Base-by-base conservation (phyloP, 306 rosid species). In the Prinsepia uniflora region DNA sequence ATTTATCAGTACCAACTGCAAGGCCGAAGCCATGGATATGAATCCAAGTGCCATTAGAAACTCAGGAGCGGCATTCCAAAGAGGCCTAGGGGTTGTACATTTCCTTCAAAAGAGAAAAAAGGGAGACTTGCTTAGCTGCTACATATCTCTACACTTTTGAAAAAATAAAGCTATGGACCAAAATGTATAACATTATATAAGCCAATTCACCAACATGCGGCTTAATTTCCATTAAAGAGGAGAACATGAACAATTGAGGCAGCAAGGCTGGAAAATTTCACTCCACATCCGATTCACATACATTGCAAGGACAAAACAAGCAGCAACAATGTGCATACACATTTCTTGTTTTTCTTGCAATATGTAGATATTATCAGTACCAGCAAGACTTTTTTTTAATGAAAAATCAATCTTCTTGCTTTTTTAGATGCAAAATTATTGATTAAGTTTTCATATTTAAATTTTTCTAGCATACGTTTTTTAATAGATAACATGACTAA, bases 211-310 rank as follows among this genome's bases (percentile, higher is more conserved):
- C 30, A 42, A 64, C 68, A 10, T 41, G 20, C 2, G 10, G 17
- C 68, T 68, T 80, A 91, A 93, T 88, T 89, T 2, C 97, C 97
- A 68, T 91, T 85, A 78, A 91, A 91, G 74, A 91, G 86, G 44
- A 70, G 60, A 4, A 91, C 97, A 55, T 91, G 97, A 63, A 87
- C 88, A 42, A 91, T 6, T 12, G 89, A 89, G 34, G 96, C 97
- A 68, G 96, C 13, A 22, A 91, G 93, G 82, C 89, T 85, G 50
- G 97, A 91, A 68, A 91, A 89, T 72, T 79, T 89, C 67, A 85
- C 30, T 30, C 96, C 93, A 74, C 87, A 91, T 24, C 72, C 7
- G 57, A 89, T n/a, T n/a, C n/a, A n/a, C n/a, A n/a, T n/a, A n/a
- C n/a, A n/a, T n/a, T n/a, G n/a, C n/a, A n/a, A n/a, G n/a, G n/a